Evolutionary conservation across 108 stramenopile species (phyloP), one percentile per base, ranked within the genome.

Genomic region (Cylindrotheca fusiformis): DNA sequence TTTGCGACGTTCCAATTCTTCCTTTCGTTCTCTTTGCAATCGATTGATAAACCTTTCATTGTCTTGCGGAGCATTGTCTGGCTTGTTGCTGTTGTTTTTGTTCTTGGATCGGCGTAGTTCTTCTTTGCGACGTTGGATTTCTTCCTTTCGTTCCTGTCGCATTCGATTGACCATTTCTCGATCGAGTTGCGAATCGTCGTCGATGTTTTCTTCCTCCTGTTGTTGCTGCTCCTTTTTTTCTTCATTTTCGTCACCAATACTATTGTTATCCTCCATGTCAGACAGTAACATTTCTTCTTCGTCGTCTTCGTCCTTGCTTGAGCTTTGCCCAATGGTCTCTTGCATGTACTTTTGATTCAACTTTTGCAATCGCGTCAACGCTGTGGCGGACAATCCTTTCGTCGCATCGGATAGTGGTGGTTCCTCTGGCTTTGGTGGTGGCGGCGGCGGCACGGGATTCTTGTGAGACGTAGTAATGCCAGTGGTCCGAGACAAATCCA

Each of bases 221-320:
- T n/a, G n/a, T n/a, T n/a, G n/a, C n/a, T n/a, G n/a, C n/a, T n/a
- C n/a, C n/a, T n/a, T n/a, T n/a, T n/a, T n/a, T n/a, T n/a, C n/a
- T n/a, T n/a, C n/a, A n/a, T n/a, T n/a, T n/a, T n/a, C n/a, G n/a
- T n/a, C n/a, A n/a, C n/a, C n/a, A n/a, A n/a, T n/a, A n/a, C n/a
- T n/a, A 45, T 45, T 17, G 44, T 45, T 17, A 21, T 58, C 56
- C 3, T 12, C 10, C 30, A 32, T 29, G 4, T 27, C 20, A 32
- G 27, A 31, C 27, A 58, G 21, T 32, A 58, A 58, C 17, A 58
- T 31, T 29, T 30, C 31, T 3, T 58, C 56, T 17, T 58, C 56
- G 3, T 58, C 56, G 56, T 58, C 56, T 10, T 58, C 56, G 27
- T 58, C 56, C 2, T 58, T 32, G 56, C 10, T 6, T 41, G 36